These are phyloP conservation scores for Beta corolliflora DNA, from an alignment of 179 eudicot species.

Conservation along the genomic window DNA sequence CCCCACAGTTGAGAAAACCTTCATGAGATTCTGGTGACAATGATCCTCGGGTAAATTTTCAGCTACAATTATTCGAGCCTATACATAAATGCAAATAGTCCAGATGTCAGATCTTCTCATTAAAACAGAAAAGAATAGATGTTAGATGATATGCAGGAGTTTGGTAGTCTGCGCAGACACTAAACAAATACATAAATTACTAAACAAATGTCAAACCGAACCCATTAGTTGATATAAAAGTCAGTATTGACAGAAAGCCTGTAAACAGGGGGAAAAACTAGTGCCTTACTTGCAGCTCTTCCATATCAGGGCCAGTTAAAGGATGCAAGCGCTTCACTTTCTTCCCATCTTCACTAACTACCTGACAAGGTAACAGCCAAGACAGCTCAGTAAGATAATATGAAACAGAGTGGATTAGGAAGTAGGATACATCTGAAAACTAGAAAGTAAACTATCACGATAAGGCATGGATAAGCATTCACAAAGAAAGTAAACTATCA, in stretches of 20 bases:
- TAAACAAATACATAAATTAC: background rate
- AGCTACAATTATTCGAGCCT: slow-evolving; percentile 52
- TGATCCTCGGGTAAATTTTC: slow-evolving; percentile 58
- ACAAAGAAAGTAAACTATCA: background rate
- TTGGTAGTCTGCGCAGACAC: background rate
- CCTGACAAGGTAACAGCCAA: slow-evolving; percentile 42
- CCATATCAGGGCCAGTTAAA: slow-evolving; percentile 72
- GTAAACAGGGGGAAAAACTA: background rate
- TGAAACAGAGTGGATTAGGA: slow-evolving; percentile 13
- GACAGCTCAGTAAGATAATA: slow-evolving; percentile 4
- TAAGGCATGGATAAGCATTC: background rate
- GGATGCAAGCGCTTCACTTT: slow-evolving; percentile 83
- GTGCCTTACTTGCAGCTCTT: slow-evolving; percentile 81
- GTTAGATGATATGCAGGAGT: background rate
- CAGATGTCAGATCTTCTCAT: background rate
- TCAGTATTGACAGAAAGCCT: background rate
- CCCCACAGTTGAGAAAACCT: slow-evolving; percentile 49
- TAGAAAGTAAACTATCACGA: background rate
- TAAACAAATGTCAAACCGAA: background rate
- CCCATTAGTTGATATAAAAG: background rate
- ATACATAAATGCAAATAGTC: slow-evolving; percentile 23
- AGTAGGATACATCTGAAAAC: background rate
- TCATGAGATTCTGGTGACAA: slow-evolving; percentile 58
- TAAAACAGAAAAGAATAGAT: background rate
- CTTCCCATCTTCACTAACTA: slow-evolving; percentile 95